Evolutionary conservation across 305 asterid species (phyloP).

Genomic region (Rubia peregrina): DNA sequence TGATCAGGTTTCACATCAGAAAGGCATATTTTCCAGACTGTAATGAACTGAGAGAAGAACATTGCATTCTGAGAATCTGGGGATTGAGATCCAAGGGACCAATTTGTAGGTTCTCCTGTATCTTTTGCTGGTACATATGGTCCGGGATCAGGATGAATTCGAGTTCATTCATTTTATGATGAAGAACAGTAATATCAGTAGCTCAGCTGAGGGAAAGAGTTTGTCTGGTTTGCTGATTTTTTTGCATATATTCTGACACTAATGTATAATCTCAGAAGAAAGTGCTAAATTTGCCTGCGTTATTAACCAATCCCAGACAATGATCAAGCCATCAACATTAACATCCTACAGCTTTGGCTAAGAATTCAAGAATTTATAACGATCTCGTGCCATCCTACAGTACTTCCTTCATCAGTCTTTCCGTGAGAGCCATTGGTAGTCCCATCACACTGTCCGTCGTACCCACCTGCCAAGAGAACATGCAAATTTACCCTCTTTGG

Average conservation of each 20-base stretch:
- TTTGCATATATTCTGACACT: background rate
- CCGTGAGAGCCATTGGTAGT: constrained; percentile 69
- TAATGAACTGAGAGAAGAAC: background rate
- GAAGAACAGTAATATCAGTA: too few relatives aligned
- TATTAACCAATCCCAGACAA: too few relatives aligned
- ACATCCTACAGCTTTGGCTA: background rate
- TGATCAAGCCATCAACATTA: background rate
- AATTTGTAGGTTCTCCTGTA: background rate
- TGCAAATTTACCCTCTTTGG: background rate
- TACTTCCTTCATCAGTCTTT: constrained; percentile 63
- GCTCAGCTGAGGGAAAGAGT: background rate
- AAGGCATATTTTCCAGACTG: constrained; percentile 3
- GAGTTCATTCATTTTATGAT: too few relatives aligned
- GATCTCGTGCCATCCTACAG: constrained; percentile 21
- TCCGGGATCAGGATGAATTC: too few relatives aligned
- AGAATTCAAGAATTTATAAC: background rate
- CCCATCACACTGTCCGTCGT: constrained; percentile 95
- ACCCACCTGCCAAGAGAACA: constrained; percentile 48
- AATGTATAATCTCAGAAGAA: background rate
- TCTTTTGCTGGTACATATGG: too few relatives aligned
- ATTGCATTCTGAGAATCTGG: background rate
- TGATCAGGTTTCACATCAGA: background rate
- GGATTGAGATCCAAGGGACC: background rate
- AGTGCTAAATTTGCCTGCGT: background rate
- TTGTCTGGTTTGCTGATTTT: too few relatives aligned